These are phyloP conservation scores for Botrytis byssoidea DNA, from an alignment of 2,329 filamentous ascomycete species.

Conservation along the genomic window DNA sequence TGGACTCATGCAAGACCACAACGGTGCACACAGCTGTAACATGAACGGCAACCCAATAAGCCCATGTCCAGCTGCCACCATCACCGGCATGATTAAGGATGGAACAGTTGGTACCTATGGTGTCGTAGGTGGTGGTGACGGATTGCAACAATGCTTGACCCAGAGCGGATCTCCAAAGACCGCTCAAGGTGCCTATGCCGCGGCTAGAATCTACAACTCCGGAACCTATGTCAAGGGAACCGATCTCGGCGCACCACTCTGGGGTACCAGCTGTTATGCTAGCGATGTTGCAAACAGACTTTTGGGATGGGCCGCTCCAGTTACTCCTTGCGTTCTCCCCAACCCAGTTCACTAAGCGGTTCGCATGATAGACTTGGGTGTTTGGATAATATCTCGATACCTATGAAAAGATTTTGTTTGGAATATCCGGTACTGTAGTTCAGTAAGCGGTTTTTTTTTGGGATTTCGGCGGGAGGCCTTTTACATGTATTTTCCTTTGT, in stretches of 20 bases:
- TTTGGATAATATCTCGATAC: background rate
- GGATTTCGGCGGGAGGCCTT: background rate
- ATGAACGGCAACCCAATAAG: slow-evolving; percentile 14
- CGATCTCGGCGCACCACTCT: slow-evolving; percentile 36
- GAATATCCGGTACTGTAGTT: background rate
- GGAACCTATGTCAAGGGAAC: slow-evolving; percentile 38
- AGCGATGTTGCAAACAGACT: slow-evolving; percentile 35
- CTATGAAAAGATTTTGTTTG: background rate
- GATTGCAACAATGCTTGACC: slow-evolving; percentile 9
- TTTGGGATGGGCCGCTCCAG: slow-evolving; percentile 9
- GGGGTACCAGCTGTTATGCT: slow-evolving; percentile 31
- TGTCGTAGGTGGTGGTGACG: background rate
- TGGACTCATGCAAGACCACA: slow-evolving; percentile 36
- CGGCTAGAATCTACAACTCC: slow-evolving; percentile 45
- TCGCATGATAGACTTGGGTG: background rate
- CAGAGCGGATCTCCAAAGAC: slow-evolving; percentile 28
- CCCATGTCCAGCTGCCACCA: slow-evolving; percentile 14
- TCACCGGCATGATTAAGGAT: slow-evolving; percentile 34
- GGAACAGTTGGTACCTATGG: slow-evolving; percentile 33
- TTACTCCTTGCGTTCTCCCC: background rate
- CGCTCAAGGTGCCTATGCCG: slow-evolving; percentile 37
- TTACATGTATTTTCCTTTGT: background rate
- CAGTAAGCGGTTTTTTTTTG: background rate
- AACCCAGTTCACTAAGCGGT: background rate
- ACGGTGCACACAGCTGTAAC: slow-evolving; percentile 25